Percentiles rank a stretch among this genome's conserved stretches.
Evolutionary conservation across 2,329 filamentous ascomycete species (phyloP).

Genomic region (Bipolaris sorokiniana): DNA sequence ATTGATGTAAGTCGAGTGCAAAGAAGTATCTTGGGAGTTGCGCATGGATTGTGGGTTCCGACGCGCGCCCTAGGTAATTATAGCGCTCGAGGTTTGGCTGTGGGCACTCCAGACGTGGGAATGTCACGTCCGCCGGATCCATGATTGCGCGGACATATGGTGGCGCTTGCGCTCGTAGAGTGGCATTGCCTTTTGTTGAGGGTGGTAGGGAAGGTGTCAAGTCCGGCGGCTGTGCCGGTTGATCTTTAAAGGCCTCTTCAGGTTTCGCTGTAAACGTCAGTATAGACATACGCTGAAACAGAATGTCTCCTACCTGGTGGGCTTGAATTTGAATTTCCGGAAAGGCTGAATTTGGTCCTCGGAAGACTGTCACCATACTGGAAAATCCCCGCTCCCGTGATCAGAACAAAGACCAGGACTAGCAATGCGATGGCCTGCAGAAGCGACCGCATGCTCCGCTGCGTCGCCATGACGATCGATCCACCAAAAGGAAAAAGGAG

Average conservation of each 20-base stretch:
- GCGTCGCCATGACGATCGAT: constrained; percentile 14
- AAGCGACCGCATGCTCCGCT: constrained; percentile 19
- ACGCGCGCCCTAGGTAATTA: constrained; percentile 17
- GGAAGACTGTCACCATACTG: constrained; percentile 15
- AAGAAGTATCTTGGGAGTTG: constrained; percentile 51
- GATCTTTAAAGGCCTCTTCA: neutral
- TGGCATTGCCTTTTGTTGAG: constrained; percentile 19
- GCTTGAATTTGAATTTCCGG: constrained; percentile 1
- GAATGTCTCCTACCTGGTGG: constrained; percentile 4
- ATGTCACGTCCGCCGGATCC: constrained; percentile 20
- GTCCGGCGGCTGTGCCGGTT: neutral
- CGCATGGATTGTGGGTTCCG: constrained; percentile 5
- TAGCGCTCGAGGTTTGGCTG: constrained; percentile 24
- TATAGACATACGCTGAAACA: neutral
- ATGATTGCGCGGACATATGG: constrained; percentile 28
- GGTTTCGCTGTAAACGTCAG: neutral
- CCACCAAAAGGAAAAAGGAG: neutral
- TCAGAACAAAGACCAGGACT: constrained; percentile 15
- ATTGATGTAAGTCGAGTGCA: constrained; percentile 59
- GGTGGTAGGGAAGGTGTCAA: constrained; percentile 1
- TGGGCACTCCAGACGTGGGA: constrained; percentile 28
- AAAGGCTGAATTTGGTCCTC: constrained; percentile 7
- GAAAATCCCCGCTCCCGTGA: constrained; percentile 16
- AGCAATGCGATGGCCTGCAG: constrained; percentile 21
- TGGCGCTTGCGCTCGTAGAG: constrained; percentile 19